phyloP scores from a whole-genome alignment of 208 protist species.

The Trypanosomatidae sp. region DNA sequence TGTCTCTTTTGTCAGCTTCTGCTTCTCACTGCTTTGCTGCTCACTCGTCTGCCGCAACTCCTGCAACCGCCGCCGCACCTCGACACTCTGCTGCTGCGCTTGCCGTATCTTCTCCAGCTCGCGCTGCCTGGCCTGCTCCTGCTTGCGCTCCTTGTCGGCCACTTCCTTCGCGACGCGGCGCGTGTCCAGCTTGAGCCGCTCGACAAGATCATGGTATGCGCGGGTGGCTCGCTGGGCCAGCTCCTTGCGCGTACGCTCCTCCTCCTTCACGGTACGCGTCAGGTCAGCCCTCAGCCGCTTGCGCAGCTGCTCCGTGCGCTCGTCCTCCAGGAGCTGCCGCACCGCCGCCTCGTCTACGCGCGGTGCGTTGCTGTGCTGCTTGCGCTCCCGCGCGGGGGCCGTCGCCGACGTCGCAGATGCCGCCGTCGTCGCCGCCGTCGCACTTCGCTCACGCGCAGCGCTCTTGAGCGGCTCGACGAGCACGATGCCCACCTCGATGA shows the following conservation, averaged over 20 bases:
- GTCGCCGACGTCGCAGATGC: too few relatives aligned
- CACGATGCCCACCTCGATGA: conserved; percentile 83
- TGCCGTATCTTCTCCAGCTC: conserved; percentile 65
- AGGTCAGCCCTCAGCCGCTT: conserved; percentile 80
- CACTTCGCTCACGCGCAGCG: conserved; percentile 20
- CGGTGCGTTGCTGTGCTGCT: conserved; percentile 44
- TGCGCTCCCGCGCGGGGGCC: conserved; percentile 3
- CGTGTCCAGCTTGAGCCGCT: conserved; percentile 54
- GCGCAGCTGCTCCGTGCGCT: conserved; percentile 45
- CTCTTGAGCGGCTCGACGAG: conserved; percentile 67
- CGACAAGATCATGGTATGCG: conserved; percentile 51
- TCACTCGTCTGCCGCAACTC: conserved; percentile 43
- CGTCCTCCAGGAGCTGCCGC: conserved; percentile 63
- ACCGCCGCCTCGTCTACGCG: conserved; percentile 58
- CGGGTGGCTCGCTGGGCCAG: conserved; percentile 40
- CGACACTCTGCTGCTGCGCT: conserved; percentile 57
- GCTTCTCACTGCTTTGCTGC: conserved; percentile 34
- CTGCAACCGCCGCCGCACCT: conserved; percentile 48
- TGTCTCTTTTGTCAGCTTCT: conserved; percentile 33
- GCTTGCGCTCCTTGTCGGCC: conserved; percentile 50
- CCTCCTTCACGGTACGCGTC: conserved; percentile 57
- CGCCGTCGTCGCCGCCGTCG: conserved; percentile 14
- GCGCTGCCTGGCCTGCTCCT: conserved; percentile 68
- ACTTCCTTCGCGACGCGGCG: conserved; percentile 63
- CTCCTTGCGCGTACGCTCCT: conserved; percentile 80